Base-by-base conservation (phyloP, 345 rosid genomes). In the Carallia pectinifolia region DNA sequence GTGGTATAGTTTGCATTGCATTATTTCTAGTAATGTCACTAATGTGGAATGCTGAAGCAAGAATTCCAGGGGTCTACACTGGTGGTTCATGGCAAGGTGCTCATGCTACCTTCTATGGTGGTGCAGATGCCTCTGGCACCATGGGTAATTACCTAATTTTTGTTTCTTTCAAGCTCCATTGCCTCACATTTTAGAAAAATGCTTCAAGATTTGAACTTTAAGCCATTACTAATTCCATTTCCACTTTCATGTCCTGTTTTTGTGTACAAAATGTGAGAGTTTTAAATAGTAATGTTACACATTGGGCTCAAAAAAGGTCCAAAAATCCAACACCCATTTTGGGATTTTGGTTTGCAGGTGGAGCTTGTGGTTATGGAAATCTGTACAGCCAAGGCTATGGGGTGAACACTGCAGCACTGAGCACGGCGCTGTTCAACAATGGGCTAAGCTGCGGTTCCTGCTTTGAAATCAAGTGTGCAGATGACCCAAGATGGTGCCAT, bases 61-160 rank as follows among this genome's bases (percentile, higher is more conserved):
- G 89, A 67, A 84, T 87, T 71, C 95, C 95, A 13, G 95, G 95
- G 6, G 81, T 78, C 16, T 89, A 84, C 89, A 31, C 38, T 19
- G 95, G 92, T 3, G 87, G 87, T 0, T 66, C 81, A 9, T 89
- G 92, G 95, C 83, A 87, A 78, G 77, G 7, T 56, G 95, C 95
- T 61, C 95, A 89, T 75, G 95, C 95, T 36, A 89, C 95, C 67
- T 89, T 89, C 87, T 89, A 89, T 61, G 95, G 92, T 6, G 95
- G 95, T 34, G 54, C 87, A 34, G 95, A 87, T 79, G 91, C 91
- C 79, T 87, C 91, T 16, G 95, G 95, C 62, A 89, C 95, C 74
- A 86, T 85, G 92, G 92, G 92, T 88, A 77, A 23, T 56, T 30
- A 19, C 6, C 15, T 54, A 18, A 18, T 2, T 27, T 10, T 27